Evolutionary conservation across 192 early-diverging fungal species (phyloP).

Genomic region (Physocladia obscura): DNA sequence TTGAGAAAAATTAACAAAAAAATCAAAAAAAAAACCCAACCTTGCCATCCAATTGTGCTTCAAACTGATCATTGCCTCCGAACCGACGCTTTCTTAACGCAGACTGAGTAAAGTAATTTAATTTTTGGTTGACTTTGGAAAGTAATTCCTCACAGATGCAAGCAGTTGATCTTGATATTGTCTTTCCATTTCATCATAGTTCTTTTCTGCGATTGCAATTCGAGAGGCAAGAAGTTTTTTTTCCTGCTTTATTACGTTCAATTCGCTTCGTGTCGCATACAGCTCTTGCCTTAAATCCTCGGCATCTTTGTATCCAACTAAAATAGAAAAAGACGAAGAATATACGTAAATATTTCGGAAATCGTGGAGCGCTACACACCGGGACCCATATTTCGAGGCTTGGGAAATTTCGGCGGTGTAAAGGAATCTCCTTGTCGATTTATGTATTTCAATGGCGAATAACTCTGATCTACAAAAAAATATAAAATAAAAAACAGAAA

Average conservation of each 20-base stretch:
- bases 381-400: conserved; percentile 12
- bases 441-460: conserved; percentile 11
- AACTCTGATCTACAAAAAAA: neutral
- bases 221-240: conserved; percentile 17
- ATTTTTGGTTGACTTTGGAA: neutral
- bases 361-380: neutral
- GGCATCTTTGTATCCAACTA: conserved; percentile 24
- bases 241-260: conserved; percentile 24
- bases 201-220: conserved; percentile 13
- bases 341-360: neutral
- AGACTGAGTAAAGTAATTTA: neutral
- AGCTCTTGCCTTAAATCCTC: conserved; percentile 27
- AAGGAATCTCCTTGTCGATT: conserved; percentile 4
- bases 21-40: neutral
- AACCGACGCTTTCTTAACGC: conserved; percentile 5
- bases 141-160: conserved; percentile 1
- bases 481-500: neutral
- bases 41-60: conserved; percentile 17
- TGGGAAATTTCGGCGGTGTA: conserved; percentile 9
- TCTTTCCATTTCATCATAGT: conserved; percentile 18
- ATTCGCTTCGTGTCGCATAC: conserved; percentile 6
- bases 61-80: neutral
- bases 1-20: neutral
- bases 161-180: conserved; percentile 34
- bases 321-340: neutral